Evolutionary conservation across 805 yeast genomes (phyloP).

Genomic region (Saccharomycopsis javanensis): DNA sequence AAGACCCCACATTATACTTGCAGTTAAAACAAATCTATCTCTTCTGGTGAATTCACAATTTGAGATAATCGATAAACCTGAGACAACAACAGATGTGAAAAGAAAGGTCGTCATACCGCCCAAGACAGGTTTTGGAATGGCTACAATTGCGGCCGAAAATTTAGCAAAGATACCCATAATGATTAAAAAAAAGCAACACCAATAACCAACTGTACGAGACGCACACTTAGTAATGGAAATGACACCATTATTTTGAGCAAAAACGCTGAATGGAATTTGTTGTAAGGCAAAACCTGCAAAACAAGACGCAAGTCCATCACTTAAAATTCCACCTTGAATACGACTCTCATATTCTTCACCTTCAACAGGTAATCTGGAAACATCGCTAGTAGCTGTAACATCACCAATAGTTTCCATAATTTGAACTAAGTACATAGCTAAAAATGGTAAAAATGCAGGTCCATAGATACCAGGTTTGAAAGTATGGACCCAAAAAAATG

Average conservation of each 20-base stretch:
- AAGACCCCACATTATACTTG: constrained; percentile 53
- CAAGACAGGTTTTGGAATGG: constrained; percentile 69
- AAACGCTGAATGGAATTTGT: constrained; percentile 81
- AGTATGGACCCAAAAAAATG: constrained; percentile 83
- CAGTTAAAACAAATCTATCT: constrained; percentile 63
- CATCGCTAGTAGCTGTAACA: constrained; percentile 89
- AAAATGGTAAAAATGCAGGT: constrained; percentile 75
- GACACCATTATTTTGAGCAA: constrained; percentile 95
- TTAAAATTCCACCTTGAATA: constrained; percentile 86
- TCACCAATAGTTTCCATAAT: constrained; percentile 96
- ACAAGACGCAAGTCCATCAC: constrained; percentile 61
- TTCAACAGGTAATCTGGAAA: constrained; percentile 73
- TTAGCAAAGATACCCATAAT: constrained; percentile 84
- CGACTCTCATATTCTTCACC: constrained; percentile 76
- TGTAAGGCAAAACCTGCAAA: constrained; percentile 62
- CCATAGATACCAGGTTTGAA: constrained; percentile 70
- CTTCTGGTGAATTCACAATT: constrained; percentile 46
- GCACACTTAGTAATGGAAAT: constrained; percentile 90
- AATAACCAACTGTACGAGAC: constrained; percentile 67
- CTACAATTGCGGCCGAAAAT: constrained; percentile 80
- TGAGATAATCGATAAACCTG: constrained; percentile 61
- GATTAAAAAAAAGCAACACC: constrained; percentile 70
- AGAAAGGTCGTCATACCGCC: constrained; percentile 85
- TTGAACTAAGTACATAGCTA: constrained; percentile 71
- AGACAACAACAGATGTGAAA: constrained; percentile 69